A percentile compares a stretch with the other conserved stretches of the same genome.
Conservation (phyloP, 441 rosid genomes). For the Hura crepitans region DNA sequence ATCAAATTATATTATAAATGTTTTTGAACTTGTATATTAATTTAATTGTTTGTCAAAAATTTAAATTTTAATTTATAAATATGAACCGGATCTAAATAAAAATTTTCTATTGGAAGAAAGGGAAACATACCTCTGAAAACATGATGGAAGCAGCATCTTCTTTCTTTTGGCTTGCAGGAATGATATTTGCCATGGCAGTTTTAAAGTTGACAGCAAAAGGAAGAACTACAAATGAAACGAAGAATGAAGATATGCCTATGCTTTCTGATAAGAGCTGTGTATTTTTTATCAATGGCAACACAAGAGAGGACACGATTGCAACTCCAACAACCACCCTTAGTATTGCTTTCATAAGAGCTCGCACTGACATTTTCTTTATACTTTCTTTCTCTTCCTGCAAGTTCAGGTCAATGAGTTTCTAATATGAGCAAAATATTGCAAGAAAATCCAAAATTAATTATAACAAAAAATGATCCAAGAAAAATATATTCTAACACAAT, state of each 20-base stretch:
- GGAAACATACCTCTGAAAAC: constrained; percentile 43
- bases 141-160: constrained; percentile 38
- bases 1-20: too few species aligned
- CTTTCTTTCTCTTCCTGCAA: constrained; percentile 21
- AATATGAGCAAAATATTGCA: not conserved
- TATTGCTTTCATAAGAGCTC: constrained; percentile 29
- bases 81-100: too few species aligned
- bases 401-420: not conserved
- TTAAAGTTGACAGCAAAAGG: constrained; percentile 51
- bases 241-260: constrained; percentile 45
- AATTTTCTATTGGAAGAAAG: too few species aligned
- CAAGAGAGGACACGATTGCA: constrained; percentile 37
- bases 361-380: constrained; percentile 4
- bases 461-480: too few species aligned
- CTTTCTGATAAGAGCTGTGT: constrained; percentile 40
- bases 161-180: constrained; percentile 40
- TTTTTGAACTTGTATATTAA: too few species aligned
- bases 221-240: constrained; percentile 41
- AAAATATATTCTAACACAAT: too few species aligned
- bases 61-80: too few species aligned
- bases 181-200: constrained; percentile 39
- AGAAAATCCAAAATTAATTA: too few species aligned
- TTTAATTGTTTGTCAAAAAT: too few species aligned
- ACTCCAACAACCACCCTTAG: constrained; percentile 33
- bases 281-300: constrained; percentile 39